These are phyloP conservation scores for Melampsora americana DNA, from an alignment of 1,284 basidiomycete genomes.

Conservation along the genomic window DNA sequence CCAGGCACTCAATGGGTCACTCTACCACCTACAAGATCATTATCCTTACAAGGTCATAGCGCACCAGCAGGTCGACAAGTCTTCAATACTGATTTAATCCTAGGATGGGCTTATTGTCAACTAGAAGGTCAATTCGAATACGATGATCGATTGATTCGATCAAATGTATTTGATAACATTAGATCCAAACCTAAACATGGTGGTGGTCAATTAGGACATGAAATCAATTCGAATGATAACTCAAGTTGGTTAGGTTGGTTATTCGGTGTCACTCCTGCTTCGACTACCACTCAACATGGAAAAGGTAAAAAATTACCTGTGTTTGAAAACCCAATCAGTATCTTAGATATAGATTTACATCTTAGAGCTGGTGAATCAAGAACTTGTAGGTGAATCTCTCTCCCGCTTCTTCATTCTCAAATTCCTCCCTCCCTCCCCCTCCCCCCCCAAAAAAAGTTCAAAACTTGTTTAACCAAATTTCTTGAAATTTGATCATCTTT, in stretches of 20 bases:
- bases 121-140: constrained; percentile 23
- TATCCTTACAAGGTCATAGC: not conserved
- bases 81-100: not conserved
- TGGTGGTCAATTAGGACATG: constrained; percentile 15
- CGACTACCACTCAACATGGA: not conserved
- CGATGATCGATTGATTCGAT: not conserved
- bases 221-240: not conserved
- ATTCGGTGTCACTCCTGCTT: not conserved
- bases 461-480: not conserved
- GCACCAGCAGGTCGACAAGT: not conserved
- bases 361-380: constrained; percentile 74
- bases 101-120: constrained; percentile 41
- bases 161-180: not conserved
- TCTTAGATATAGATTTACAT: constrained; percentile 75
- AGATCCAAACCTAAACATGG: not conserved
- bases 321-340: constrained; percentile 73
- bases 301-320: constrained; percentile 64
- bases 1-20: not conserved
- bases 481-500: too few species aligned
- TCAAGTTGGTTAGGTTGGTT: constrained; percentile 27
- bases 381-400: constrained; percentile 64
- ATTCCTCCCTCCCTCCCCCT: not conserved
- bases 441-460: too few species aligned
- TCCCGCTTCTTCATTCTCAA: not conserved
- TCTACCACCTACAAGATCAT: not conserved